Evolutionary conservation across 208 protist species (phyloP).

Genomic region (Wallacemonas sp.): DNA sequence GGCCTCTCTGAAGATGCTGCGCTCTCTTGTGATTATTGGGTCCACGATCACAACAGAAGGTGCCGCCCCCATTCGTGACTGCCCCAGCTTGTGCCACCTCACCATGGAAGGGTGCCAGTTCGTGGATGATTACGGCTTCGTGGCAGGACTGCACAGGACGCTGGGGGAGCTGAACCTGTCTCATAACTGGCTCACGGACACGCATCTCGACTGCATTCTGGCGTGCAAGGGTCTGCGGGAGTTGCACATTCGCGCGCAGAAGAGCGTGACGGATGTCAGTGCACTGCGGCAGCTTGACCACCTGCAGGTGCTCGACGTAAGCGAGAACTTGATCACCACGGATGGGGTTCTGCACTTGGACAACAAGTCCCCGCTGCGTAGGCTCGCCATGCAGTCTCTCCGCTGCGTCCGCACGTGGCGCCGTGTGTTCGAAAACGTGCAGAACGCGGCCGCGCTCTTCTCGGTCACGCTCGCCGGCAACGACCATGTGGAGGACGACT

Average conservation of each 20-base stretch:
- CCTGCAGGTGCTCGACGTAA: conserved; percentile 51
- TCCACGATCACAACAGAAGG: conserved; percentile 62
- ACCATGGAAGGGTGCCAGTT: conserved; percentile 72
- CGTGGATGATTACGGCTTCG: conserved; percentile 52
- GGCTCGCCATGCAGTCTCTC: conserved; percentile 5
- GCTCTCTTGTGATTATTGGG: conserved; percentile 46
- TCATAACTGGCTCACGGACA: conserved; percentile 49
- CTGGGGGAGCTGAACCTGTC: conserved; percentile 49
- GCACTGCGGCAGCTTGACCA: conserved; percentile 33
- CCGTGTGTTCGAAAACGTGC: neutral
- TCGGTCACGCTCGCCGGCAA: conserved; percentile 18
- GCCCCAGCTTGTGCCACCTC: conserved; percentile 41
- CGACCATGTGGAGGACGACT: conserved; percentile 5
- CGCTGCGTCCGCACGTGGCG: conserved; percentile 7
- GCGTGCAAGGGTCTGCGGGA: conserved; percentile 46
- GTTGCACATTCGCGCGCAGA: conserved; percentile 57
- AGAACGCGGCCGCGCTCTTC: conserved; percentile 10
- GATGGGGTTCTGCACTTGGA: conserved; percentile 21
- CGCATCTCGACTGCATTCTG: conserved; percentile 45
- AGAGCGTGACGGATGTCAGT: conserved; percentile 44
- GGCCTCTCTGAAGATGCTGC: conserved; percentile 34
- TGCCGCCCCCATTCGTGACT: conserved; percentile 38
- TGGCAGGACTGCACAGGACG: conserved; percentile 24
- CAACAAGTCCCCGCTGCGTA: conserved; percentile 11
- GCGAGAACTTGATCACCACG: conserved; percentile 47